These are phyloP conservation scores for Blastomyces percursus DNA, from an alignment of 2,329 filamentous ascomycete genomes.

Conservation along the genomic window DNA sequence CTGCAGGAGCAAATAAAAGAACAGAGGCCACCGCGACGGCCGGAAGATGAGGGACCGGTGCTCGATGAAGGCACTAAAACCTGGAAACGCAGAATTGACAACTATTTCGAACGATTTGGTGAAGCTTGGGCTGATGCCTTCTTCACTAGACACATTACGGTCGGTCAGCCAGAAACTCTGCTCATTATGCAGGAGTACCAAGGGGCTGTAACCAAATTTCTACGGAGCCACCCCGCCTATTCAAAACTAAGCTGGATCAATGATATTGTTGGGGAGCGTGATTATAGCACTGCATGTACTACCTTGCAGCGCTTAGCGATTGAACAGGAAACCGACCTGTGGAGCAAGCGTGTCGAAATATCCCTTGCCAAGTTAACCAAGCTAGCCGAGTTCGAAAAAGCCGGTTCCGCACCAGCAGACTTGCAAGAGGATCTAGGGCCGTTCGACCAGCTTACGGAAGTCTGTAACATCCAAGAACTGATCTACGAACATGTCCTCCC, in stretches of 20 bases:
- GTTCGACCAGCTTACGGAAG: conserved; percentile 53
- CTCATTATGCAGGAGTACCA: conserved; percentile 61
- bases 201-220: conserved; percentile 62
- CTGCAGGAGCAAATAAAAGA: conserved; percentile 30
- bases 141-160: conserved; percentile 65
- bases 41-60: conserved; percentile 11
- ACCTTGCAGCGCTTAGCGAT: conserved; percentile 61
- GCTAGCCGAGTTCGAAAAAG: conserved; percentile 48
- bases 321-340: conserved; percentile 64
- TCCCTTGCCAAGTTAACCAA: conserved; percentile 75
- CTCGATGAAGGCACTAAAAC: conserved; percentile 22
- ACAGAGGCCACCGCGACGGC: conserved; percentile 13
- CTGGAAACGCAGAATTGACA: conserved; percentile 26
- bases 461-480: conserved; percentile 69
- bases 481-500: conserved; percentile 61
- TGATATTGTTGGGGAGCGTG: conserved; percentile 64
- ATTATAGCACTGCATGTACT: conserved; percentile 61
- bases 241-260: conserved; percentile 91
- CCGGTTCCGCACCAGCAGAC: conserved; percentile 20
- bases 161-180: conserved; percentile 54
- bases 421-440: conserved; percentile 39
- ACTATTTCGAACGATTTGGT: conserved; percentile 42
- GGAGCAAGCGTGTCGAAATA: conserved; percentile 88
- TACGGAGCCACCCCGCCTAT: conserved; percentile 59
- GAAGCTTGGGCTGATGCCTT: conserved; percentile 53